phyloP scores from a whole-genome alignment of 176 grass and related monocot genomes.

The Neostapfia colusana region DNA sequence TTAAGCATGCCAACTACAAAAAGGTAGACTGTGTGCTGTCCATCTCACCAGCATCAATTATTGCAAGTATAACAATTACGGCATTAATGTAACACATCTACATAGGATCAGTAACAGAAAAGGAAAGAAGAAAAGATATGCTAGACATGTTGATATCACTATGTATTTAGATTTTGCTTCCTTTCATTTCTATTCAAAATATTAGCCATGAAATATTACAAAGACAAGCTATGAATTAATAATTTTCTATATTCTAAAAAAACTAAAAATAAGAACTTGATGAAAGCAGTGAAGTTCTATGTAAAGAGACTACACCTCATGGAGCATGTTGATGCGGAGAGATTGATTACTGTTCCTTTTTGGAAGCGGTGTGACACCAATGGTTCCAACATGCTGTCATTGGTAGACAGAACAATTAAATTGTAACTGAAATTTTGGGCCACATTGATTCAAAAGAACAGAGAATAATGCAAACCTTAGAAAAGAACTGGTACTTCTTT shows the following conservation, averaged over 20 bases:
- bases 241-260: background rate
- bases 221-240: background rate
- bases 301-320: constrained; percentile 66
- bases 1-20: background rate
- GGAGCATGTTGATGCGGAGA: constrained; percentile 89
- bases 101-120: background rate
- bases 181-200: background rate
- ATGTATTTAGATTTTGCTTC: constrained; percentile 12
- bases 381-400: constrained; percentile 76
- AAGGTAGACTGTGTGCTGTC: background rate
- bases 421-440: constrained; percentile 9
- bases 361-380: constrained; percentile 73
- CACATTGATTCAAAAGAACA: constrained; percentile 32
- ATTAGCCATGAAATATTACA: background rate
- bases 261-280: constrained; percentile 16
- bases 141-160: background rate
- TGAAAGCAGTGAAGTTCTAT: background rate
- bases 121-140: background rate
- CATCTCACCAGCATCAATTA: background rate
- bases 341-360: constrained; percentile 73
- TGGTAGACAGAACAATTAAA: constrained; percentile 25
- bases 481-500: constrained; percentile 92
- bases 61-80: background rate
- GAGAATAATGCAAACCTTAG: constrained; percentile 65
- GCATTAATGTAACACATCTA: constrained; percentile 13